Evolutionary conservation across 2,329 filamentous ascomycete species (phyloP).

Genomic region (Diaporthe helianthi): DNA sequence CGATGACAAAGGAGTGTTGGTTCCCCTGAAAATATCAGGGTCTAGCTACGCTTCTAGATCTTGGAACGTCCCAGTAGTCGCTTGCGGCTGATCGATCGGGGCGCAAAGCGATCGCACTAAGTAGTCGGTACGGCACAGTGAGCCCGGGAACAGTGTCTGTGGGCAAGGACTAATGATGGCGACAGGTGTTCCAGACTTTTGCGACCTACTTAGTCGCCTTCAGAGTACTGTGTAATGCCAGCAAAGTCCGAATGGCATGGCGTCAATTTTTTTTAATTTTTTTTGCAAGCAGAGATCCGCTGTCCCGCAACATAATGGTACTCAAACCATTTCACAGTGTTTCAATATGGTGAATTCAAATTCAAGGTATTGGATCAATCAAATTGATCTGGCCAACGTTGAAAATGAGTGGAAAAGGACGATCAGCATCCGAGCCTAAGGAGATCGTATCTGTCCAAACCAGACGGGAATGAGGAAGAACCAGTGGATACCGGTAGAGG

Average conservation of each 20-base stretch:
- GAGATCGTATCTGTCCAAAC: slow-evolving; percentile 39
- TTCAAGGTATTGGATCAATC: too few relatives aligned
- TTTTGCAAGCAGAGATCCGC: background rate
- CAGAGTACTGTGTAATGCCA: background rate
- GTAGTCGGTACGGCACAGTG: background rate
- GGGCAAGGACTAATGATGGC: too few relatives aligned
- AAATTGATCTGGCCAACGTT: background rate
- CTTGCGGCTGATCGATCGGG: background rate
- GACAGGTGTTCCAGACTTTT: too few relatives aligned
- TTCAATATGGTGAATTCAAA: too few relatives aligned
- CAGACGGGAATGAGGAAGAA: background rate
- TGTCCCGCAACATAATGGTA: background rate
- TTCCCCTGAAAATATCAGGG: too few relatives aligned
- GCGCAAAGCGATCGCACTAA: background rate
- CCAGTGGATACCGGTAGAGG: too few relatives aligned
- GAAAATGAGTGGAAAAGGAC: background rate
- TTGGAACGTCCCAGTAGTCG: background rate
- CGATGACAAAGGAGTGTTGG: background rate
- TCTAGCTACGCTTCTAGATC: background rate
- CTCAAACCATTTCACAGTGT: background rate
- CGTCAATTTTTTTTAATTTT: too few relatives aligned
- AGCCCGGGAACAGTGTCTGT: background rate
- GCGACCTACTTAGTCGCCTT: background rate
- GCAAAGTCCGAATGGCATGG: background rate
- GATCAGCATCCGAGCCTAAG: slow-evolving; percentile 30